Conservation (phyloP, 305 asterid species). For the Stenogyne calaminthoides region DNA sequence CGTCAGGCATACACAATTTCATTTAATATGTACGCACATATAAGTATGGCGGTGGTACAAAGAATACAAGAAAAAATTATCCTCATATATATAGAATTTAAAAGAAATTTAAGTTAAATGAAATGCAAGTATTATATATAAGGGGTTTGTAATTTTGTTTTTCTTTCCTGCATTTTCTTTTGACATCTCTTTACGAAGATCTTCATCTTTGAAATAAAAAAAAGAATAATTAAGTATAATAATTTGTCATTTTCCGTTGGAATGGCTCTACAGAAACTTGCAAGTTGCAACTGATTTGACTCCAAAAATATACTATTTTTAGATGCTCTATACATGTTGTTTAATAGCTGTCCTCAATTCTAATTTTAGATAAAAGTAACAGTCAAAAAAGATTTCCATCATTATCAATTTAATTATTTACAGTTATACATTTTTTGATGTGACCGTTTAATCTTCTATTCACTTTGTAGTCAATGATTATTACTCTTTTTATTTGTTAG, state of each 20-base stretch:
- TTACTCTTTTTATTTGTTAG: not conserved
- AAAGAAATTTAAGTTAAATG: not conserved
- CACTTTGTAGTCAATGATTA: constrained; percentile 27
- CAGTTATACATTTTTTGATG: constrained; percentile 22
- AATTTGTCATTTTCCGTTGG: constrained; percentile 7
- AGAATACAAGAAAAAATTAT: too few species aligned
- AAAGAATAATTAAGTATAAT: not conserved
- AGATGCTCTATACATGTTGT: constrained; percentile 11
- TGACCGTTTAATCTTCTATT: constrained; percentile 30
- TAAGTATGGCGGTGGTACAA: too few species aligned
- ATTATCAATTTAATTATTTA: constrained; percentile 25
- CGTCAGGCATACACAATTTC: not conserved
- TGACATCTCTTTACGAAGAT: not conserved
- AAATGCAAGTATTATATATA: not conserved
- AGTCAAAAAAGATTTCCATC: constrained; percentile 7
- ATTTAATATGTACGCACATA: not conserved
- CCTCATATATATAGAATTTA: too few species aligned
- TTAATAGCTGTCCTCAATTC: not conserved
- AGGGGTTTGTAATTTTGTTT: not conserved
- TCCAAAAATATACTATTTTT: constrained; percentile 16
- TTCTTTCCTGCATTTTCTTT: not conserved
- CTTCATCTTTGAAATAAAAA: not conserved
- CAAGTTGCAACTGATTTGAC: not conserved
- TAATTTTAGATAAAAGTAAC: constrained; percentile 7
- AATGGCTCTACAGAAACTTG: not conserved